Conservation (phyloP, 495 filamentous ascomycete species). For the Lepraria neglecta region DNA sequence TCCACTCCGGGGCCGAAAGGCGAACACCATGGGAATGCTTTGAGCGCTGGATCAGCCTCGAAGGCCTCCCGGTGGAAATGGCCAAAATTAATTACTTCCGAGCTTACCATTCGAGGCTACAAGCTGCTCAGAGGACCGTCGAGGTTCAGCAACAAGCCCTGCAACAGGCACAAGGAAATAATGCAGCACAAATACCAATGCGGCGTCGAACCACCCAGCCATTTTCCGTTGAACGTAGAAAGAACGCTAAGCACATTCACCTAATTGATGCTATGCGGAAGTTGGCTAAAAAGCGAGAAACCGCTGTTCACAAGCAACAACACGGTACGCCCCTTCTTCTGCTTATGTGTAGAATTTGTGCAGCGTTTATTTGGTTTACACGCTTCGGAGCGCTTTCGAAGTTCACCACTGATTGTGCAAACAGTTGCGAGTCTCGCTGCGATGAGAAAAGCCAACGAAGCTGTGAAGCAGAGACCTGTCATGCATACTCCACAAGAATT, state of each 20-base stretch:
- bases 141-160: conserved; percentile 54
- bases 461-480: conserved; percentile 51
- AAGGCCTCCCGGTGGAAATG: conserved; percentile 86
- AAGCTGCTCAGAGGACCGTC: conserved; percentile 65
- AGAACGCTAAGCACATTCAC: conserved; percentile 76
- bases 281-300: conserved; percentile 87
- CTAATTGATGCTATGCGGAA: conserved; percentile 94
- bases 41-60: conserved; percentile 86
- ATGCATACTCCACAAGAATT: conserved; percentile 79
- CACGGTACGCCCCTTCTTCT: conserved; percentile 48
- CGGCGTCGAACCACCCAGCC: conserved; percentile 64
- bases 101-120: conserved; percentile 71
- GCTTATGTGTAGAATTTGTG: neutral
- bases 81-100: conserved; percentile 87
- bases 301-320: conserved; percentile 74
- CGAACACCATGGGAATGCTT: conserved; percentile 98
- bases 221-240: conserved; percentile 73
- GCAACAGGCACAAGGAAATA: conserved; percentile 49
- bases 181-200: conserved; percentile 51
- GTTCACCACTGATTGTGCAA: conserved; percentile 24
- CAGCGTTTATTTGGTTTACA: neutral
- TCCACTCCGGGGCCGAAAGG: conserved; percentile 76
- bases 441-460: conserved; percentile 64
- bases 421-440: conserved; percentile 58
- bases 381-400: neutral